A percentile compares a stretch with the other conserved stretches of the same genome.
Conservation (phyloP, 164 flowering plant species). For the Aristolochia californica region DNA sequence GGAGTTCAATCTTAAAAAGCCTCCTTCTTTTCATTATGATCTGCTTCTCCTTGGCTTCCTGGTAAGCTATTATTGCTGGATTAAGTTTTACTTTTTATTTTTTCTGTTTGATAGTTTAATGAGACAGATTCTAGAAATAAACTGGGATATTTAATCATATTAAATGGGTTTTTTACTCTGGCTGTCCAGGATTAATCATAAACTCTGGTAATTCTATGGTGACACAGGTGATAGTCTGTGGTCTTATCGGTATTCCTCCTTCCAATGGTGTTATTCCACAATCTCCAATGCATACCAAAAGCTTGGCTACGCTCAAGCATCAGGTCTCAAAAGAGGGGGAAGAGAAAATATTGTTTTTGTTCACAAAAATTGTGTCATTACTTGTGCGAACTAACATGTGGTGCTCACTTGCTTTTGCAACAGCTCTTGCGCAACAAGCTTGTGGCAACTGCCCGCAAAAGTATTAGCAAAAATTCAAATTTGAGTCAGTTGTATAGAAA, state of each 20-base stretch:
- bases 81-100: not conserved
- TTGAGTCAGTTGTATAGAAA: constrained; percentile 65
- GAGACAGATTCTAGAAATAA: too few relatives aligned
- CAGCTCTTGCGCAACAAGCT: constrained; percentile 85
- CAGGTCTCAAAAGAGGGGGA: constrained; percentile 36
- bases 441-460: constrained; percentile 66
- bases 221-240: constrained; percentile 63
- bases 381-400: too few relatives aligned
- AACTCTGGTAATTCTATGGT: not conserved
- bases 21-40: constrained; percentile 89
- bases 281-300: constrained; percentile 98
- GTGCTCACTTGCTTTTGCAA: not conserved
- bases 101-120: too few relatives aligned
- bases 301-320: constrained; percentile 88
- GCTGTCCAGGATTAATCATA: not conserved
- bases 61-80: constrained; percentile 31
- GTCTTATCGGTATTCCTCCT: constrained; percentile 92
- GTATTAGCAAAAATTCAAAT: constrained; percentile 58
- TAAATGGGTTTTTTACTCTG: too few relatives aligned
- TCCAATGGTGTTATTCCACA: constrained; percentile 97
- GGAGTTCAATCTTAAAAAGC: constrained; percentile 93
- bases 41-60: constrained; percentile 86
- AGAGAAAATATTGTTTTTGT: too few relatives aligned
- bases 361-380: too few relatives aligned
- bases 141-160: too few relatives aligned